Base-by-base conservation (phyloP, 768 basidiomycete species). In the Pluteus cervinus region DNA sequence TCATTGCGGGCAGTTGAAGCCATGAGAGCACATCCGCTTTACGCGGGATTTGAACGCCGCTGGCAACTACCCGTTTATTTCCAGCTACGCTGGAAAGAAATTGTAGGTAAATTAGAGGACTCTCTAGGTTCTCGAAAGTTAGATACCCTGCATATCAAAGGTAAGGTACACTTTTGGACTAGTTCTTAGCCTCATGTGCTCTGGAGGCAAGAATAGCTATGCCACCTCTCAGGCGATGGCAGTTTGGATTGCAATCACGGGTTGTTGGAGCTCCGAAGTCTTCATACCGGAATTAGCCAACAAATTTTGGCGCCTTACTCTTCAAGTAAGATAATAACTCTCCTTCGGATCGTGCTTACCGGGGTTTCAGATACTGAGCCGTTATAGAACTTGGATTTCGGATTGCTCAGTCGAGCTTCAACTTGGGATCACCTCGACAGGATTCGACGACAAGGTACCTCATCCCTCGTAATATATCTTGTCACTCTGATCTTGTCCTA, bases 51-150 rank as follows among this genome's bases (percentile, higher is more conserved):
- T 53, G 77, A 85, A 52, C 71, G 76, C 43, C 75, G 91, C 24
- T 99, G 96, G 93, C 96, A 98, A 54, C 72, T 99, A 3, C 87
- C 90, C 1, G 86, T 98, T 7, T 98, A 98, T 55, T 98, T 94
- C 57, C 96, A 99, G 52, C 66, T 99, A 43, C 75, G 94, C 29
- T 94, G 93, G 90, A 96, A 96, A 60, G 94, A 96, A 52, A 86
- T 94, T 36, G 78, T 92, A 1, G 62, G 72, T 1, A 69, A 66
- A 34, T 61, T 96, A 11, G 96, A 99, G 61, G 80, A 82, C 9
- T 59, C 63, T 2, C 60, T 98, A 10, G 53, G 59, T 12, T 50
- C 52, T 14, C 57, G 63, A 16, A 59, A 58, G 29, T 52, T 81
- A 16, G 69, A 72, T 30, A 55, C 67, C 9, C 55, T 50, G 6